A percentile compares a stretch with the other conserved stretches of the same genome.
Conservation (phyloP, 495 filamentous ascomycete species). For the Delitschia confertaspora region DNA sequence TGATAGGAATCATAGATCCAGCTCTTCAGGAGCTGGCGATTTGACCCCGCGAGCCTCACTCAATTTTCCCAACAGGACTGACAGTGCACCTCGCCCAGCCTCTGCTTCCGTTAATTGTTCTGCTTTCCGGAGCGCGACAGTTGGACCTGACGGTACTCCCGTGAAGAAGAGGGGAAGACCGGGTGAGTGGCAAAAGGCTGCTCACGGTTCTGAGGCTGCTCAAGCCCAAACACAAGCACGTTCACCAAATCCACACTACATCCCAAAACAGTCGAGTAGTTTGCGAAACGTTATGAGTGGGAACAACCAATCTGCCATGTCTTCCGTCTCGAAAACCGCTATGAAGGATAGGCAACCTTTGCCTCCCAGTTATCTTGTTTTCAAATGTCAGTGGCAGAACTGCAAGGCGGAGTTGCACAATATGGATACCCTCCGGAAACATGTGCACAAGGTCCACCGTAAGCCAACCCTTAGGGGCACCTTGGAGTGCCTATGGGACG, state of each 20-base stretch:
- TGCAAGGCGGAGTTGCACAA: slow-evolving; percentile 70
- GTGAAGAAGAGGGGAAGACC: slow-evolving; percentile 37
- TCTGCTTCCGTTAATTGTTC: slow-evolving; percentile 28
- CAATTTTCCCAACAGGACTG: slow-evolving; percentile 4
- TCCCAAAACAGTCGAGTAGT: slow-evolving; percentile 16
- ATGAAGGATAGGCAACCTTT: no score
- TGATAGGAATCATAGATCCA: no score
- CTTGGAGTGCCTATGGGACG: slow-evolving; percentile 41
- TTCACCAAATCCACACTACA: no score
- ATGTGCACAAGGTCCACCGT: slow-evolving; percentile 52
- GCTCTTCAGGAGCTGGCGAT: no score
- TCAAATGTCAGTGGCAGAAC: slow-evolving; percentile 53
- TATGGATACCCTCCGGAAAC: slow-evolving; percentile 57
- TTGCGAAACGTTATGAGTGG: slow-evolving; percentile 15
- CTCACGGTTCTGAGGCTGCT: slow-evolving; percentile 27
- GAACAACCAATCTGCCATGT: slow-evolving; percentile 4
- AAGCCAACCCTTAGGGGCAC: slow-evolving; percentile 20
- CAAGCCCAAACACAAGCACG: slow-evolving; percentile 1
- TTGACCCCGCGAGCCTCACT: neutral
- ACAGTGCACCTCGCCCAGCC: slow-evolving; percentile 15
- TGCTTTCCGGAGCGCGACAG: slow-evolving; percentile 22
- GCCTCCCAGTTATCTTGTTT: slow-evolving; percentile 43
- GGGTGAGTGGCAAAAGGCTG: slow-evolving; percentile 35
- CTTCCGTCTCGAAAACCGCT: no score
- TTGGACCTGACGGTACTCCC: slow-evolving; percentile 24